phyloP scores from a whole-genome alignment of 2,329 filamentous ascomycete species.

The Lasiodiplodia hormozganensis region DNA sequence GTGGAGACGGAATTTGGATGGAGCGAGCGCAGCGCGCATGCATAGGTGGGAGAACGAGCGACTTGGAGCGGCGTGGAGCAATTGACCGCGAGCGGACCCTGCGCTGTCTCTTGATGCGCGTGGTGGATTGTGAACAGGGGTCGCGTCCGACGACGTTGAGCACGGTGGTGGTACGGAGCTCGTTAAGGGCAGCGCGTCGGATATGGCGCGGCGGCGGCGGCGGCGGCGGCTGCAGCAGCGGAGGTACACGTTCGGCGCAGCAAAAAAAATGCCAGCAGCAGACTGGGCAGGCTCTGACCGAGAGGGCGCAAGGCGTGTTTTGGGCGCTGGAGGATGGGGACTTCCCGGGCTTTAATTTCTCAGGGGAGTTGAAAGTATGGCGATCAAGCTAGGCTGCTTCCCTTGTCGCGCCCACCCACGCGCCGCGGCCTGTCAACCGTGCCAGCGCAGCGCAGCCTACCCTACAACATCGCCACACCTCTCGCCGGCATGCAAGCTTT shows the following conservation, averaged over 20 bases:
- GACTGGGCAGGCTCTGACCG: not conserved
- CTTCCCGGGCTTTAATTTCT: conserved; percentile 28
- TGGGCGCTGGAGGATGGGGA: conserved; percentile 14
- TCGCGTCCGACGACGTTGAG: conserved; percentile 18
- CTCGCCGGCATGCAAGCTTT: conserved; percentile 1
- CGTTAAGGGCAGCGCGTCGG: conserved; percentile 18
- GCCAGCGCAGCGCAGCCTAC: conserved; percentile 2
- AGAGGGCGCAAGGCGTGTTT: conserved; percentile 21
- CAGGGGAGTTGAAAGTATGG: conserved; percentile 20
- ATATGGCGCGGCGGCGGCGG: not conserved
- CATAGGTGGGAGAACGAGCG: conserved; percentile 24
- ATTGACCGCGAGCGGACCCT: conserved; percentile 26
- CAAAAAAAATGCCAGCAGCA: not conserved
- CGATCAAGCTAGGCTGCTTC: conserved; percentile 18
- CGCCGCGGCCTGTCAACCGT: not conserved
- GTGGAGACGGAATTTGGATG: conserved; percentile 12
- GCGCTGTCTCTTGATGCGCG: conserved; percentile 7
- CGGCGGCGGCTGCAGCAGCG: not conserved
- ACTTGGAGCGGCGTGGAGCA: conserved; percentile 19
- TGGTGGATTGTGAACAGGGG: conserved; percentile 27
- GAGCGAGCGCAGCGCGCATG: conserved; percentile 23
- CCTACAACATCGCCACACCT: conserved; percentile 15
- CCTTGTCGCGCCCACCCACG: conserved; percentile 16
- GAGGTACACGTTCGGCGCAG: conserved; percentile 1
- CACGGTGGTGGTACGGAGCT: conserved; percentile 22